phyloP scores from a whole-genome alignment of 1,284 basidiomycete species.

The Mycena sp. region DNA sequence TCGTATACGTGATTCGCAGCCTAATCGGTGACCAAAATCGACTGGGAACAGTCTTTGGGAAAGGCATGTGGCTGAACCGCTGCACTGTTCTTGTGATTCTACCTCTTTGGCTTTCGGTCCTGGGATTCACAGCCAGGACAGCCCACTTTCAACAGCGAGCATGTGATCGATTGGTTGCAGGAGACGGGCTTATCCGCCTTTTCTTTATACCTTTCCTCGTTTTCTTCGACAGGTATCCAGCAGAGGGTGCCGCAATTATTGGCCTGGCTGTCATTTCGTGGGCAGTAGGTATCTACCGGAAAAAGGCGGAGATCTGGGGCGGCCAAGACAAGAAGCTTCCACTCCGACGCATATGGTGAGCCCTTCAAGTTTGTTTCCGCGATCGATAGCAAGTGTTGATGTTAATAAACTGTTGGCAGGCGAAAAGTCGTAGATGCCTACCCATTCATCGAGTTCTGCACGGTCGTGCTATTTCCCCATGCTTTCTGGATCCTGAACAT shows the following conservation, averaged over 20 bases:
- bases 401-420: neutral
- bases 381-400: too few relatives aligned
- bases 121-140: constrained; percentile 12
- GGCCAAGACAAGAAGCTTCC: neutral
- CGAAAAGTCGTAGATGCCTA: constrained; percentile 18
- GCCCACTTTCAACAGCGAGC: constrained; percentile 21
- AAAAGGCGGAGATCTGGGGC: neutral
- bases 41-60: constrained; percentile 16
- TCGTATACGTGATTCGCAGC: constrained; percentile 22
- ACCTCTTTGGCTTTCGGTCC: constrained; percentile 19
- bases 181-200: neutral
- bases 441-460: constrained; percentile 24
- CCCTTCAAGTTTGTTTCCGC: neutral
- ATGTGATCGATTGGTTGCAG: constrained; percentile 10
- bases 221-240: constrained; percentile 2
- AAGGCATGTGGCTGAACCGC: constrained; percentile 12
- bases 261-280: neutral
- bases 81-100: constrained; percentile 1
- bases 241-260: neutral
- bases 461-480: constrained; percentile 14
- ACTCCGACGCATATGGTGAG: neutral
- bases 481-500: constrained; percentile 19
- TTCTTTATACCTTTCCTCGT: constrained; percentile 18
- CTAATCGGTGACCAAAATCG: constrained; percentile 12
- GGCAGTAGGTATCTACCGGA: neutral